Base-by-base conservation (phyloP, 805 yeast genomes). In the Kluyveromyces wickerhamii region DNA sequence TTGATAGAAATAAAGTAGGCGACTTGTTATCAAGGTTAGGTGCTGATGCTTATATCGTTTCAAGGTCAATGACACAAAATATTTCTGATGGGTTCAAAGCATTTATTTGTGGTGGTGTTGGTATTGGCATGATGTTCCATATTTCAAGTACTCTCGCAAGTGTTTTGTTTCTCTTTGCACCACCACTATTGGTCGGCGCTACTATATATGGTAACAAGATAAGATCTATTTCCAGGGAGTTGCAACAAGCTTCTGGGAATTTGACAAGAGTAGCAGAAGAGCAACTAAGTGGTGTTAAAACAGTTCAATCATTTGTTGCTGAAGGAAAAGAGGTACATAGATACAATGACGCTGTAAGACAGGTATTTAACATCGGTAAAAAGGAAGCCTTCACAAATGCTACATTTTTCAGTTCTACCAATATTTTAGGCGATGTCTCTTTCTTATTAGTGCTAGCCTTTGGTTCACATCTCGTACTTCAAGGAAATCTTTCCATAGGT, bases 1-100 rank as follows among this genome's bases (percentile, higher is more conserved):
- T 87, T 60, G 98, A 89, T 53, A 74, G 78, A n/a, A 86, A 94
- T 42, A 81, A 89, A 52, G 87, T 87, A 7, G 98, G 98, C 25
- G 98, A 89, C 54, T 67, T 89, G 51, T 87, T 89, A 27, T 86
- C 96, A 8, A 69, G 98, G 40, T 63, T 89, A 34, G 82, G 94
- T 11, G 80, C 84, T 27, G 98, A 92, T 57, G 83, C 96, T 1
- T 87, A 84, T 40, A 77, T 92, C 19, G 94, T 89, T 13, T 75
- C 96, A 7, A 73, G 86, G 44, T 78, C 96, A 0, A 72, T 92
- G 42, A 85, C 96, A 15, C 94, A 85, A 47, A 89, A 89, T 54
- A 70, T 89, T 19, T 81, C 94, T 39, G 97, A 89, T 57, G 98
- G 98, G 5, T 70, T 82, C 36, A 70, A 96, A 43, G 78, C 96